phyloP scores from a whole-genome alignment of 345 rosid genomes.

The Moricandia arvensis region DNA sequence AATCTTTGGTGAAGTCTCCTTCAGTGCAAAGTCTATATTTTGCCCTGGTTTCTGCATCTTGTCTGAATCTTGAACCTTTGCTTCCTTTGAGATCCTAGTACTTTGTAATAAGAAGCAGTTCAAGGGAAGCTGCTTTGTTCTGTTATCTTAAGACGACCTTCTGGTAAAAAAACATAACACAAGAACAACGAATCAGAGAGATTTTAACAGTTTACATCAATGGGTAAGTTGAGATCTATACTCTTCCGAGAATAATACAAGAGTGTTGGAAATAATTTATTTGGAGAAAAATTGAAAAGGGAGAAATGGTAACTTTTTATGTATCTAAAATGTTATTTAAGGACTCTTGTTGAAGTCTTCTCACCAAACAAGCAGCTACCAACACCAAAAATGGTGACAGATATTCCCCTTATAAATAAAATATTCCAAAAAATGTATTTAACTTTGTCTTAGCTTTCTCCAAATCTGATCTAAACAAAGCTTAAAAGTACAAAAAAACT shows the following conservation, averaged over 20 bases:
- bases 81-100: conserved; percentile 18
- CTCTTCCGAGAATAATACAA: conserved; percentile 15
- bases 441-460: conserved; percentile 11
- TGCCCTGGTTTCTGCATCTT: conserved; percentile 85
- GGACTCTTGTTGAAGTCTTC: conserved; percentile 31
- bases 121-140: conserved; percentile 13
- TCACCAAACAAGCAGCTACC: conserved; percentile 37
- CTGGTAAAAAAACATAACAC: conserved; percentile 4
- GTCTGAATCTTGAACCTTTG: conserved; percentile 10
- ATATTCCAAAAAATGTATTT: background rate
- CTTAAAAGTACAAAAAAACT: background rate
- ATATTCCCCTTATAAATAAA: conserved; percentile 10
- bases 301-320: background rate
- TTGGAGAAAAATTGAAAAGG: background rate
- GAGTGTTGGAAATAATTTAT: conserved; percentile 2
- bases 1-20: conserved; percentile 92
- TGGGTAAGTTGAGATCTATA: conserved; percentile 24
- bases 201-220: conserved; percentile 19
- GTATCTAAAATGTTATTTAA: conserved; percentile 8
- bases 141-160: conserved; percentile 7
- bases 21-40: conserved; percentile 68
- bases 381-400: conserved; percentile 27
- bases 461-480: conserved; percentile 31
- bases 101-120: conserved; percentile 15
- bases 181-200: conserved; percentile 18